Evolutionary conservation across 805 yeast species (phyloP), one percentile per base, ranked within the genome.

Genomic region (Phaffomyces thermotolerans): DNA sequence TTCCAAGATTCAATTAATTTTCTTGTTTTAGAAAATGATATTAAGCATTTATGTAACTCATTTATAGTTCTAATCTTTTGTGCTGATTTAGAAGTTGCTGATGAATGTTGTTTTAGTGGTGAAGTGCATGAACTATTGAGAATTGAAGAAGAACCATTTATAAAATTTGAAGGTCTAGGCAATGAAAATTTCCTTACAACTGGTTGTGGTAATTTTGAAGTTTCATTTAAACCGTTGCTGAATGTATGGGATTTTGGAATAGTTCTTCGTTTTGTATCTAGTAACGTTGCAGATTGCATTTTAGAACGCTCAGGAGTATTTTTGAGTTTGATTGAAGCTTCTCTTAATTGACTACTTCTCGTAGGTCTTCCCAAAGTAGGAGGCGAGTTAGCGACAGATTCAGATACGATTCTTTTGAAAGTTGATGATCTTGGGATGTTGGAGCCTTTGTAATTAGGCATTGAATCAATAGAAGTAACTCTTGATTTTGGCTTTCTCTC

Each of bases 181-280:
- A 17, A 17, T 31, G 13, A 17, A 14, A 20, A 32, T 15, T 15
- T 32, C 9, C n/a, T 15, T 33, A 15, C 9, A 33, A 6, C 17
- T 18, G 18, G 3, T 33, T 18, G 18, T 7, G 35, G 35, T 13
- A 34, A 38, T 12, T 33, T 43, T 15, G 48, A 37, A 1, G 51
- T 27, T 12, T 52, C 54, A 23, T 42, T 47, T 20, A 55, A 38
- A 6, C 51, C 52, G 8, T 37, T 39, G 20, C 43, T 50, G 8
- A 53, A 42, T 18, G 57, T 56, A 23, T 39, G 43, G 10, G 59
- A 54, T 43, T 50, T 57, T 2, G 50, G 38, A 5, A 46, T 46
- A 3, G 22, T 15, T 15, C 54, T 43, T 40, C 38, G 52, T n/a
- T 15, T 31, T 12, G 13, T 27, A 27, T 27, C 29, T 4, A 13